Conservation (phyloP, 2,329 filamentous ascomycete species). For the Diplodia scrobiculata region DNA sequence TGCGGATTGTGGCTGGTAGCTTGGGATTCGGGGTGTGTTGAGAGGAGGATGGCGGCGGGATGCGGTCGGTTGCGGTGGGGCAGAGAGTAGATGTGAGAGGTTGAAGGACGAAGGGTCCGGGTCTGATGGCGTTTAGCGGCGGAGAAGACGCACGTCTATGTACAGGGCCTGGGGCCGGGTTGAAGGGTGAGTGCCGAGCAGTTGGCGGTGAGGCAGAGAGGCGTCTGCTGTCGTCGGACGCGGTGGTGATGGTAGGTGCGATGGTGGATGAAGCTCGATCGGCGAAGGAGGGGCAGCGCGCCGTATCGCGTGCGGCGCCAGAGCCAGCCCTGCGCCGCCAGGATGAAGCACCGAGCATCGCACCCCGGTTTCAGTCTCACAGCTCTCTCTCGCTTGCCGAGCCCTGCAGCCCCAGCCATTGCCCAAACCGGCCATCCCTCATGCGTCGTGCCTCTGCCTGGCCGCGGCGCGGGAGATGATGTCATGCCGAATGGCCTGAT, state of each 20-base stretch:
- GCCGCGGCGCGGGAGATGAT: conserved; percentile 5
- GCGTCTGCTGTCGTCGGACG: not conserved
- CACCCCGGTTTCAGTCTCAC: conserved; percentile 26
- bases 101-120: not conserved
- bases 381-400: conserved; percentile 6
- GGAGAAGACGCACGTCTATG: not conserved
- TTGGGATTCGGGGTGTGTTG: not conserved
- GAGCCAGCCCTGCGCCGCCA: conserved; percentile 16
- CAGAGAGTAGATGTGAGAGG: conserved; percentile 1
- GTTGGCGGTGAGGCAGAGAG: conserved; percentile 9
- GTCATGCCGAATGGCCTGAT: not conserved
- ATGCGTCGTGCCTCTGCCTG: not conserved
- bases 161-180: not conserved
- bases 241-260: conserved; percentile 22
- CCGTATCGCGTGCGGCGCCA: conserved; percentile 11
- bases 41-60: not conserved
- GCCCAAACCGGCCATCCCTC: not conserved
- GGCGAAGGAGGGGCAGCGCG: conserved; percentile 25
- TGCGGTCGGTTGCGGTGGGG: conserved; percentile 22
- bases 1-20: not conserved
- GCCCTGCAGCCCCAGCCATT: not conserved
- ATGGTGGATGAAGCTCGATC: conserved; percentile 18
- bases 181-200: not conserved
- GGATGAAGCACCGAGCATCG: conserved; percentile 23
- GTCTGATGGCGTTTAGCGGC: not conserved